These are phyloP conservation scores for Hymenoscyphus salicellus DNA, from an alignment of 2,329 filamentous ascomycete genomes.

Conservation along the genomic window DNA sequence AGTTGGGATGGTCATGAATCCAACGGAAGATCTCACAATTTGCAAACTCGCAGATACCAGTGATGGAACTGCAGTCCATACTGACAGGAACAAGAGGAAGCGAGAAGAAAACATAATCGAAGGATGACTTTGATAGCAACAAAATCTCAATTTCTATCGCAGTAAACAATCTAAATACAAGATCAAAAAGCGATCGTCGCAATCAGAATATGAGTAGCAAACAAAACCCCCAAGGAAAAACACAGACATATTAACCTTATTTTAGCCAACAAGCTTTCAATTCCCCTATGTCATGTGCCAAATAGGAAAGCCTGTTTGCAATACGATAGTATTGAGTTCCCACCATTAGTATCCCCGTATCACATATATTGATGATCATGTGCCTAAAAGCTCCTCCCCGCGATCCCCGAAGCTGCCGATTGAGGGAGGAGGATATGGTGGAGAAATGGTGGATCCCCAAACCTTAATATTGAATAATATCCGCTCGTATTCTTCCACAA, in stretches of 20 bases:
- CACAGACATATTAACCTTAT: background rate
- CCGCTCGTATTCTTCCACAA: background rate
- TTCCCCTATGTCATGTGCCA: background rate
- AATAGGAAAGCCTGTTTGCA: background rate
- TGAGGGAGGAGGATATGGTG: background rate
- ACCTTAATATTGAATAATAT: background rate
- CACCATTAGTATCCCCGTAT: background rate
- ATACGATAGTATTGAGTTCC: background rate
- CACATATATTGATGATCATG: background rate
- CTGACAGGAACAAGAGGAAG: background rate
- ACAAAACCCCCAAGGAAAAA: background rate
- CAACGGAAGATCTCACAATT: constrained; percentile 5
- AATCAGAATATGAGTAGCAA: background rate
- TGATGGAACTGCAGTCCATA: background rate
- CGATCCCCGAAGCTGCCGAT: background rate
- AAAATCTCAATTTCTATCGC: background rate
- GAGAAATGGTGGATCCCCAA: background rate
- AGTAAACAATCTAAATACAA: background rate
- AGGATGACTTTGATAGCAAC: background rate
- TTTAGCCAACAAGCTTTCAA: background rate
- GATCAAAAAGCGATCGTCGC: background rate
- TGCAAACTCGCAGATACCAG: constrained; percentile 9
- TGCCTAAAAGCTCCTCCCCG: background rate
- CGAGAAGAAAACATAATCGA: constrained; percentile 4
- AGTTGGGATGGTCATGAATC: background rate